phyloP scores from a whole-genome alignment of 768 basidiomycete genomes.

The Tylopilus plumbeoviolaceoides region DNA sequence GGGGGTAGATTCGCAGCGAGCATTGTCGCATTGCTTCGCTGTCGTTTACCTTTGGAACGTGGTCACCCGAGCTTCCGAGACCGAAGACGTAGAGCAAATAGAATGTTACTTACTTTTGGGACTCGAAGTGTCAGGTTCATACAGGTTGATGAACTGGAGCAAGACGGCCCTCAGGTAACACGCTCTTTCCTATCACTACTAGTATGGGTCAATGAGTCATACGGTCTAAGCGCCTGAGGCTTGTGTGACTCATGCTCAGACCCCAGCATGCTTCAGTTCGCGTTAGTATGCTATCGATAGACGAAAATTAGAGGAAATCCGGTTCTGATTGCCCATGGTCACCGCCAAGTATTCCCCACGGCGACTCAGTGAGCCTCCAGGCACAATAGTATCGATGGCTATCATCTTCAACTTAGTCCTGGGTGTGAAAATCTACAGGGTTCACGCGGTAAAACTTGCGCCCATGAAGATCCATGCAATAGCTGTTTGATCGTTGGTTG shows the following conservation, averaged over 20 bases:
- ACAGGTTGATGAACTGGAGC: neutral
- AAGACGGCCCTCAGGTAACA: neutral
- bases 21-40: neutral
- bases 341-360: neutral
- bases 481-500: neutral
- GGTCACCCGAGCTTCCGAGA: neutral
- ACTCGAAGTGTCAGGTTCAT: neutral
- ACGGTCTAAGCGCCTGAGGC: neutral
- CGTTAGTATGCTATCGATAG: neutral
- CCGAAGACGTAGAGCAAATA: neutral
- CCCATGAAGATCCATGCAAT: neutral
- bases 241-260: neutral
- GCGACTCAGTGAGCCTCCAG: too few species aligned
- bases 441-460: neutral
- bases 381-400: too few species aligned
- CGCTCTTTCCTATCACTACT: neutral
- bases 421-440: neutral
- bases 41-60: slow-evolving; percentile 1
- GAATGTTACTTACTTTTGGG: neutral
- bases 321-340: neutral
- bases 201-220: neutral
- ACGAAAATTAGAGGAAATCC: neutral
- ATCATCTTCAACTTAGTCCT: neutral
- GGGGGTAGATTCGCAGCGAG: neutral
- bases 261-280: neutral